A percentile compares a stretch with the other conserved stretches of the same genome.
Conservation (phyloP, 129 eudicot genomes). For the Heracleum sosnowskyi region DNA sequence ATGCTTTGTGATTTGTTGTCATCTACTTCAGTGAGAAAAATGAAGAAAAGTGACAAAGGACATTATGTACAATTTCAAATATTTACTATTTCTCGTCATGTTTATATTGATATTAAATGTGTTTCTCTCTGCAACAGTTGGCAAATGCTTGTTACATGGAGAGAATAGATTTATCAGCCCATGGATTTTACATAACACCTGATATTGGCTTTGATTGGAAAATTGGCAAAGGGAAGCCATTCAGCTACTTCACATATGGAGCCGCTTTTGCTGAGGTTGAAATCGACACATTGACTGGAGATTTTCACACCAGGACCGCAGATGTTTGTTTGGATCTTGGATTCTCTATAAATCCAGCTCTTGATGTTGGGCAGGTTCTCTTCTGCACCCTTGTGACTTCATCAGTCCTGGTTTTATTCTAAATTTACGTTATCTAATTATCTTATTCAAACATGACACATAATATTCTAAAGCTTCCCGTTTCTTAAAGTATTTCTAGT, state of each 20-base stretch:
- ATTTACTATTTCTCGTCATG: not conserved
- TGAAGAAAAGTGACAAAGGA: not conserved
- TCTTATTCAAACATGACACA: not conserved
- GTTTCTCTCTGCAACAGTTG: constrained; percentile 38
- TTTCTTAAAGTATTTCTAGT: not conserved
- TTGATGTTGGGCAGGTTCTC: constrained; percentile 91
- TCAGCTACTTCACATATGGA: constrained; percentile 87
- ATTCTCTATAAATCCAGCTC: constrained; percentile 87
- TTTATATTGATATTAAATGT: not conserved
- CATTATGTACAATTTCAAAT: not conserved
- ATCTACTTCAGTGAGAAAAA: not conserved
- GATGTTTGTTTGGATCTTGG: constrained; percentile 91
- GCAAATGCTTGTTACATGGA: constrained; percentile 65
- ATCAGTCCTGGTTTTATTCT: not conserved
- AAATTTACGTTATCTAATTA: not conserved
- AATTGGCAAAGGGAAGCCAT: constrained; percentile 73
- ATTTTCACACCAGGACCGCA: constrained; percentile 85
- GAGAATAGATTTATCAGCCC: constrained; percentile 95
- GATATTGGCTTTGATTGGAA: constrained; percentile 89
- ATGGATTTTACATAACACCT: constrained; percentile 78
- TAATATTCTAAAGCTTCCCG: not conserved
- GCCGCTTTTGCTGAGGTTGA: constrained; percentile 98
- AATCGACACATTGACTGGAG: constrained; percentile 86
- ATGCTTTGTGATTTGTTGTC: not conserved
- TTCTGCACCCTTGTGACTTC: not conserved